Base-by-base conservation (phyloP, 1,284 basidiomycete genomes). In the Lentinus polychrous region DNA sequence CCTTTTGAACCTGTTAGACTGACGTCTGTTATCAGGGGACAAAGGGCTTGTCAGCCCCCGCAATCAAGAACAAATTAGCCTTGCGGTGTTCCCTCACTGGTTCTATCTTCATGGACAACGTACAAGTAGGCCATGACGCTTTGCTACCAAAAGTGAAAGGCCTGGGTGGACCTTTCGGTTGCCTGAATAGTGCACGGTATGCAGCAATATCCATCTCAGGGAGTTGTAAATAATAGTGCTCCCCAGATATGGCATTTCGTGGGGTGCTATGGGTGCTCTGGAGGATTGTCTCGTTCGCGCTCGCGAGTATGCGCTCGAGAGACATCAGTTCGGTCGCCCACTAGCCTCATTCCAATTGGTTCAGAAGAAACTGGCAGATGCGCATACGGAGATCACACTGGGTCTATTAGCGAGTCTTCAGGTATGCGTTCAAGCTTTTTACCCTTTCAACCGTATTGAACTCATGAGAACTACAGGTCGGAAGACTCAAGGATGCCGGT, bases 351-450 rank as follows among this genome's bases (percentile, higher is more conserved):
- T 96, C 81, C 94, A 99, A 67, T 81, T 94, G 17, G 79, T 98
- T 18, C 95, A 98, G 68, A 95, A 95, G 79, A 99, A 98, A 69
- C 76, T 99, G 15, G 92, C 88, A 1, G 94, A 97, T 57, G 94
- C 94, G 12, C 83, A 89, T 55, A 91, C 86, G 1, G 92, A 95
- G 59, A 80, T 83, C 10, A 79, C 85, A 0, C 71, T 96, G 12
- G 93, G 92, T n/a, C 71, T 94, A 14, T 75, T 86, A 22, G 91
- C 88, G 7, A 83, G 82, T 48, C 64, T 86, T 38, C 86, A 70
- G 56, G 60, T 60, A 39, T 35, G 54, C 12, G 47, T 15, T 15
- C 18, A 15, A n/a, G n/a, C n/a, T 37, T 37, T 37, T 12, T 15
- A 6, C 18, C 18, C 36, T 37, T 37, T 37, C n/a, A 37, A 5